phyloP scores from a whole-genome alignment of 352 stramenopile species.

The Achlya hypogyna region DNA sequence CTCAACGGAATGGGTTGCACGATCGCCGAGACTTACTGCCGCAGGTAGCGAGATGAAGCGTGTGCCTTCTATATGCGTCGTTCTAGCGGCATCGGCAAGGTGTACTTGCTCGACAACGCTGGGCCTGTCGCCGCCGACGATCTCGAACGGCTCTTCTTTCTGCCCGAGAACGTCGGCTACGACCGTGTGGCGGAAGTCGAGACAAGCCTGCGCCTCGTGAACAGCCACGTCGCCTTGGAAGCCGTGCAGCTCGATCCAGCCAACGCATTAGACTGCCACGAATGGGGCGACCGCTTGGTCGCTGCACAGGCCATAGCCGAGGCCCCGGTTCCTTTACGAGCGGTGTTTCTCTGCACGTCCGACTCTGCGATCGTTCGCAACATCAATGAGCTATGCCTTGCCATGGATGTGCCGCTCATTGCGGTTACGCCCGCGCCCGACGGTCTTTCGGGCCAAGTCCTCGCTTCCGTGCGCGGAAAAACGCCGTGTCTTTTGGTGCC shows the following conservation, averaged over 20 bases:
- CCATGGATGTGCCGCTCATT: constrained; percentile 29
- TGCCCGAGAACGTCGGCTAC: constrained; percentile 26
- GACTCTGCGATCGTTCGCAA: constrained; percentile 25
- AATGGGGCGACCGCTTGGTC: too few species aligned
- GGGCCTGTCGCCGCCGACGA: constrained; percentile 22
- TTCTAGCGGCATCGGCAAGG: constrained; percentile 34
- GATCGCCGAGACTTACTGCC: constrained; percentile 31
- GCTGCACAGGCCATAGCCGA: neutral
- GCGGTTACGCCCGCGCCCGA: constrained; percentile 25
- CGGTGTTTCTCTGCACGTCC: constrained; percentile 32
- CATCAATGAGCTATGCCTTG: constrained; percentile 41
- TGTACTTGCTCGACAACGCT: constrained; percentile 28
- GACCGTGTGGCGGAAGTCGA: constrained; percentile 29
- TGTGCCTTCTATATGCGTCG: neutral
- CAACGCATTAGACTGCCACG: neutral
- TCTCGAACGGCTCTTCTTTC: constrained; percentile 32
- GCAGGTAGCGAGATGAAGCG: constrained; percentile 26
- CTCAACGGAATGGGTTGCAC: constrained; percentile 37
- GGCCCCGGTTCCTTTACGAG: neutral
- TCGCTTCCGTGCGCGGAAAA: constrained; percentile 29
- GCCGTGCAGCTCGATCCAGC: neutral
- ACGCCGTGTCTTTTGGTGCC: constrained; percentile 31
- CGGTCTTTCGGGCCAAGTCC: constrained; percentile 32
- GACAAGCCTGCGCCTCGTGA: constrained; percentile 21
- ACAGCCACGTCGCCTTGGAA: constrained; percentile 29